Evolutionary conservation across 768 basidiomycete genomes (phyloP), one percentile per base, ranked within the genome.

Genomic region (Gyrodon lividus): DNA sequence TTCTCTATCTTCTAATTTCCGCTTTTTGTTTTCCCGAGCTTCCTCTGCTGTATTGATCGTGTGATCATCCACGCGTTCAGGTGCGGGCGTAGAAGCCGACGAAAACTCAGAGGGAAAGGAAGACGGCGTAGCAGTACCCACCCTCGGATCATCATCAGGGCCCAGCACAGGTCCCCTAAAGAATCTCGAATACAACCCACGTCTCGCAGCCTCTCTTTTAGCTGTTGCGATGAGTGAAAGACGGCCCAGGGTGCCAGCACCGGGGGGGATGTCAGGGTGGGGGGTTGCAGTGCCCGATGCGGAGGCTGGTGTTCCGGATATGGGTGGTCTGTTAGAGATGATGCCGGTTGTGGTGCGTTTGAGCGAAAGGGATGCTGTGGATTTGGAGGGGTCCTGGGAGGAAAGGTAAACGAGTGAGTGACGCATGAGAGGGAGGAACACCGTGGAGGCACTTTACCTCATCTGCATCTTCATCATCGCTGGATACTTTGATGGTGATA

Each of bases 171-270:
- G 83, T 0, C 92, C 94, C 20, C 86, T 81, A 62, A 87, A 89
- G 67, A 97, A 96, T 51, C 77, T 76, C 4, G 90, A 76, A 65
- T 97, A 98, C 3, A 98, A 76, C 17, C 75, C 77, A 10, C 80
- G 76, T 54, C 79, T 82, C 0, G 92, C 94, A 9, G 89, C 83
- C 57, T 92, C 87, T 40, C 86, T 77, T 67, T 91, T 92, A 5
- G 91, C 89, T 4, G 72, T 66, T 0, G 81, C 73, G 47, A 92
- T 62, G 12, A 92, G 67, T 50, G 74, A 82, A 17, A 77, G 69
- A 40, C 73, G 75, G 6, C 7, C 52, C 56, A 19, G 9, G 35
- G n/a, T 17, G 16, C 24, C 4, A 6, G 58, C 40, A 30, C 42
- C 43, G 54, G 51, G 31, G 54, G 51, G 31, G 22, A 5, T 5